A percentile compares a stretch with the other conserved stretches of the same genome.
Evolutionary conservation across 805 yeast genomes (phyloP).

Genomic region (Ogataea minuta): DNA sequence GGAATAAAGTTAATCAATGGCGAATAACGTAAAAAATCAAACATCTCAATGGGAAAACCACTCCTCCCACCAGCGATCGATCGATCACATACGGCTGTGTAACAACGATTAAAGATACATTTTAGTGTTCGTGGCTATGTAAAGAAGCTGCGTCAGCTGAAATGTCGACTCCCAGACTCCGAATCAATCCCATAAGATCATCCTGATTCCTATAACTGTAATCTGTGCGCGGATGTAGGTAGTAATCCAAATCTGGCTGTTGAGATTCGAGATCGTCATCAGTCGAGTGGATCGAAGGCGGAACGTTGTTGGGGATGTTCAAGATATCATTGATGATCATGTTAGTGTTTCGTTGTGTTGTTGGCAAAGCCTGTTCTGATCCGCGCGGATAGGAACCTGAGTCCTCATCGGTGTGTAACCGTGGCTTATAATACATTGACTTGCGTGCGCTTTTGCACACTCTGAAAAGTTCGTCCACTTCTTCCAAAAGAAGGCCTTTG

Average conservation of each 20-base stretch:
- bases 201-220: slow-evolving; percentile 30
- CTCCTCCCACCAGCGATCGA: slow-evolving; percentile 5
- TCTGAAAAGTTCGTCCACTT: slow-evolving; percentile 72
- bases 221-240: slow-evolving; percentile 6
- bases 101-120: background rate
- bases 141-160: background rate
- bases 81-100: no score
- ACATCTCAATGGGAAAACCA: slow-evolving; percentile 4
- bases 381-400: background rate
- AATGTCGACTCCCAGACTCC: slow-evolving; percentile 20
- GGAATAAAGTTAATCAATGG: slow-evolving; percentile 7
- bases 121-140: slow-evolving; percentile 2
- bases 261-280: slow-evolving; percentile 25
- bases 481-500: slow-evolving; percentile 75
- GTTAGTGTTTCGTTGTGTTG: slow-evolving; percentile 2
- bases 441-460: slow-evolving; percentile 54
- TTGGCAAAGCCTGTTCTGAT: background rate
- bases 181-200: slow-evolving; percentile 29
- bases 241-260: slow-evolving; percentile 3
- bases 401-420: background rate
- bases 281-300: slow-evolving; percentile 38
- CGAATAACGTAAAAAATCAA: slow-evolving; percentile 1
- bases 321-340: slow-evolving; percentile 32
- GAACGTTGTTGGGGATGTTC: slow-evolving; percentile 34
- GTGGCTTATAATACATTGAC: slow-evolving; percentile 44